These are phyloP conservation scores for Cladosporium sp. DNA, from an alignment of 2,329 filamentous ascomycete genomes.

Conservation along the genomic window DNA sequence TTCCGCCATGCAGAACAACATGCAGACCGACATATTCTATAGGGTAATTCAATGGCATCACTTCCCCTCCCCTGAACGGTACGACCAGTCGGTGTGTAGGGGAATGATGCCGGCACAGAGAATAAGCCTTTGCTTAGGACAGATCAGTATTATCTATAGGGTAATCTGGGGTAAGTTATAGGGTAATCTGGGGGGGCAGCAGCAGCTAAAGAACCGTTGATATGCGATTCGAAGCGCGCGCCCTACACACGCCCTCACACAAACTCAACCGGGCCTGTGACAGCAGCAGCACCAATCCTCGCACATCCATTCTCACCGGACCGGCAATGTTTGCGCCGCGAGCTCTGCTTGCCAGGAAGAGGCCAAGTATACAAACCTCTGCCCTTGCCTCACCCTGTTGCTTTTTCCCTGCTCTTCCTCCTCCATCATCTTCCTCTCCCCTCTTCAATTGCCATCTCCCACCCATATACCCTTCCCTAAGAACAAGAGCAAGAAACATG, in stretches of 20 bases:
- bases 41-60: no score
- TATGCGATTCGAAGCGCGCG: slow-evolving; percentile 6
- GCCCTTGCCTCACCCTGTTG: not conserved
- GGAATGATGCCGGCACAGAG: no score
- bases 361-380: slow-evolving; percentile 6
- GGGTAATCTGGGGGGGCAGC: not conserved
- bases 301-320: not conserved
- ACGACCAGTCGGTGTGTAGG: no score
- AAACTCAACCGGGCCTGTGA: not conserved
- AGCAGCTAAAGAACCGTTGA: not conserved
- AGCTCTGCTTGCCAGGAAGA: slow-evolving; percentile 6
- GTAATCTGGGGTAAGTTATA: slow-evolving; percentile 9
- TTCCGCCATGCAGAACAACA: no score
- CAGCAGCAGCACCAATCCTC: no score
- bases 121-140: no score
- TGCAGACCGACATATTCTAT: no score
- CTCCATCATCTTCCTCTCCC: not conserved
- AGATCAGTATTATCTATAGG: slow-evolving; percentile 9
- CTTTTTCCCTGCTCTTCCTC: not conserved
- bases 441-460: not conserved
- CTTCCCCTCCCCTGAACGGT: no score
- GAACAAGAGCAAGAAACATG: slow-evolving; percentile 3
- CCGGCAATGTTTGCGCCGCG: slow-evolving; percentile 3
- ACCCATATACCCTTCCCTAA: not conserved
- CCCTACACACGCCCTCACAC: not conserved